phyloP scores from a whole-genome alignment of 1,284 basidiomycete genomes.

The Omphalotus olearius region DNA sequence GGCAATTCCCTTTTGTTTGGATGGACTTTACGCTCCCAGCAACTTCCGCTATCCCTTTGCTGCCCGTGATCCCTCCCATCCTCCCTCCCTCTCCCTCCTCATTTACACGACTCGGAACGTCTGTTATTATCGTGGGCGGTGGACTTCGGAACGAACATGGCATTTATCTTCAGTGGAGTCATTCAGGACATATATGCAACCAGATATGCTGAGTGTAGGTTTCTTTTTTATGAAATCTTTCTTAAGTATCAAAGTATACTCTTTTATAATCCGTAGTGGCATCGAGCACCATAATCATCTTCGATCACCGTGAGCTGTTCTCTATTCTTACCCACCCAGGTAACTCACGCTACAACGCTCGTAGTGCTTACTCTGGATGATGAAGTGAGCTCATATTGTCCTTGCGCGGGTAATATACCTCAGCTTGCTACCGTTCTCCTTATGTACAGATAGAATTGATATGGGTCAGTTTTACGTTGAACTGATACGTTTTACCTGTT shows the following conservation, averaged over 20 bases:
- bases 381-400: conserved; percentile 35
- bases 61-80: no score
- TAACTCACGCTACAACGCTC: neutral
- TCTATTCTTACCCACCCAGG: neutral
- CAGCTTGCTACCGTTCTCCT: neutral
- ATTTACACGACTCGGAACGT: no score
- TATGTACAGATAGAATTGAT: conserved; percentile 42
- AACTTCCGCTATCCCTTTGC: no score
- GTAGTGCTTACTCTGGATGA: conserved; percentile 48
- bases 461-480: conserved; percentile 36
- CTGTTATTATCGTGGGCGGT: no score
- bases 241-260: neutral
- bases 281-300: conserved; percentile 46
- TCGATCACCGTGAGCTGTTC: conserved; percentile 42
- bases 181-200: conserved; percentile 28
- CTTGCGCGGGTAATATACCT: neutral
- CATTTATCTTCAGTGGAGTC: neutral
- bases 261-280: conserved; percentile 30
- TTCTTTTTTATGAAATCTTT: neutral
- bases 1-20: no score
- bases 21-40: no score
- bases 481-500: conserved; percentile 2
- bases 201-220: conserved; percentile 35
- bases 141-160: neutral
- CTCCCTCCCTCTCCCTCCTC: no score